These are phyloP conservation scores for Xylariomycetidae sp. DNA, from an alignment of 2,329 filamentous ascomycete species.

Conservation along the genomic window DNA sequence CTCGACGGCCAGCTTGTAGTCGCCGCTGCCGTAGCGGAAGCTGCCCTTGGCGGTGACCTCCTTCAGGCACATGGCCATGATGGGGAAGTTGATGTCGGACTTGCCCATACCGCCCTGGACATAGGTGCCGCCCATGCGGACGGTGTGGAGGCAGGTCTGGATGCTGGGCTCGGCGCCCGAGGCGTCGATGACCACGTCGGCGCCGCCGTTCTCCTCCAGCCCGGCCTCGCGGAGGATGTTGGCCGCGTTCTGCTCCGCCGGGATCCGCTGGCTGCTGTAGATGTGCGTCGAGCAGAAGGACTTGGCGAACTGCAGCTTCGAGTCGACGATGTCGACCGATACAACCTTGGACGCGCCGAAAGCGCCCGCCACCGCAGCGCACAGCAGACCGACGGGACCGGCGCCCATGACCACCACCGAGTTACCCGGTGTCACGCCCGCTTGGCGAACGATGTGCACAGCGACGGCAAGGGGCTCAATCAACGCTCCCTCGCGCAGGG, in stretches of 20 bases:
- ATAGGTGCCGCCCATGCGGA: constrained; percentile 67
- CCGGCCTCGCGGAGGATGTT: constrained; percentile 58
- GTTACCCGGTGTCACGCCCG: constrained; percentile 64
- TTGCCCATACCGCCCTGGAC: constrained; percentile 90
- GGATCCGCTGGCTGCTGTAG: constrained; percentile 56
- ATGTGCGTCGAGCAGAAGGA: constrained; percentile 66
- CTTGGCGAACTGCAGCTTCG: constrained; percentile 72
- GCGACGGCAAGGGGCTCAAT: constrained; percentile 85
- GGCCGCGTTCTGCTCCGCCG: constrained; percentile 67
- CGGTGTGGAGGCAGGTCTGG: constrained; percentile 65
- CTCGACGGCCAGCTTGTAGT: constrained; percentile 78
- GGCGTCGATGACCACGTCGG: constrained; percentile 75
- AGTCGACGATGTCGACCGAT: constrained; percentile 79
- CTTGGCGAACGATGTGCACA: constrained; percentile 78
- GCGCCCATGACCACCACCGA: constrained; percentile 80
- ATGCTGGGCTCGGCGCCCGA: constrained; percentile 74
- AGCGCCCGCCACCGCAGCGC: constrained; percentile 75
- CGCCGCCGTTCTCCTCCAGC: constrained; percentile 59
- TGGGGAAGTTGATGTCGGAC: constrained; percentile 81
- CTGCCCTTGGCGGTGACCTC: constrained; percentile 82
- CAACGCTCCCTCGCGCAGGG: constrained; percentile 79
- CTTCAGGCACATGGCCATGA: constrained; percentile 83
- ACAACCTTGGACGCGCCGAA: constrained; percentile 83
- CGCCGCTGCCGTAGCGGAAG: constrained; percentile 83
- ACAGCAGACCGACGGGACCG: constrained; percentile 81